Evolutionary conservation across 2,329 filamentous ascomycete species (phyloP).

Genomic region (Colletotrichum lentis): DNA sequence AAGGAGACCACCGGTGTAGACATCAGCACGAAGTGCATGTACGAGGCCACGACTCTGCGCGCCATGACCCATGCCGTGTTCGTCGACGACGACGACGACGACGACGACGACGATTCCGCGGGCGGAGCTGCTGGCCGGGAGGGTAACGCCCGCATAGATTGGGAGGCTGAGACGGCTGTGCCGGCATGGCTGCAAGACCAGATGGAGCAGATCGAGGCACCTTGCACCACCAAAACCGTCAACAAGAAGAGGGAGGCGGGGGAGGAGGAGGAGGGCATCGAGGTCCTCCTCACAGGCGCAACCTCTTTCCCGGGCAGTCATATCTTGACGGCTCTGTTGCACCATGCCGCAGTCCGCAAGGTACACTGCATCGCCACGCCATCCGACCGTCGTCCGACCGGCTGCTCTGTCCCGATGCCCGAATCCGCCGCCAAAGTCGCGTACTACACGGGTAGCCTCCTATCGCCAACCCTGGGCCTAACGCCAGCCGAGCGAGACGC

Average conservation of each 20-base stretch:
- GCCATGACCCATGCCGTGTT: slow-evolving; percentile 47
- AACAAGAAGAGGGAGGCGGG: neutral
- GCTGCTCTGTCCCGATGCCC: no score
- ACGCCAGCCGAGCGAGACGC: neutral
- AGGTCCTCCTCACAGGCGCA: slow-evolving; percentile 37
- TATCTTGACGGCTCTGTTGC: slow-evolving; percentile 33
- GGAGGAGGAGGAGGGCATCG: slow-evolving; percentile 7
- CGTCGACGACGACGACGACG: no score
- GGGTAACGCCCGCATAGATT: slow-evolving; percentile 45
- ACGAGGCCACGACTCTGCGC: slow-evolving; percentile 47
- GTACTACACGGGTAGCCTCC: slow-evolving; percentile 25
- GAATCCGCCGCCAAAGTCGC: slow-evolving; percentile 6
- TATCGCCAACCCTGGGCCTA: slow-evolving; percentile 29
- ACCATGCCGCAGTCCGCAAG: slow-evolving; percentile 20
- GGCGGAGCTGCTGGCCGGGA: no score
- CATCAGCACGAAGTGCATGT: slow-evolving; percentile 46
- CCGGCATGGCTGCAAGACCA: neutral
- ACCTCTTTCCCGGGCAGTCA: slow-evolving; percentile 37
- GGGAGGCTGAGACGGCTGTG: slow-evolving; percentile 49
- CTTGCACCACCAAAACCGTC: no score
- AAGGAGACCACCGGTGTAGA: slow-evolving; percentile 41
- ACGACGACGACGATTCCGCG: neutral
- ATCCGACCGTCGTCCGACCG: no score
- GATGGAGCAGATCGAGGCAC: neutral
- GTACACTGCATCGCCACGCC: slow-evolving; percentile 33